Conservation (phyloP, 345 rosid genomes). For the Rhodamnia argentea region DNA sequence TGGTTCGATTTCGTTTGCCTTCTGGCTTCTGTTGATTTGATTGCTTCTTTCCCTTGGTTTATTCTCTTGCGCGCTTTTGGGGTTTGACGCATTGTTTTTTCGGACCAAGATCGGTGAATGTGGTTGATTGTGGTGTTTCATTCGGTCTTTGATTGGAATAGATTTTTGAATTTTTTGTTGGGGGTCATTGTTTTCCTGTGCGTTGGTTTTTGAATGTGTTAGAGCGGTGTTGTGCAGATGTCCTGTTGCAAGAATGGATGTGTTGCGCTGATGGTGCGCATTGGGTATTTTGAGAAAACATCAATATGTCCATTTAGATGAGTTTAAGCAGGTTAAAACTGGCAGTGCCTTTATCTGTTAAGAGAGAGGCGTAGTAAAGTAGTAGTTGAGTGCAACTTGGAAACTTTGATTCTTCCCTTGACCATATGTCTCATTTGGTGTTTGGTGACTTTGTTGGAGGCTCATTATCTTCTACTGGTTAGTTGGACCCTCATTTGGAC, state of each 20-base stretch:
- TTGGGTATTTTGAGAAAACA: not conserved
- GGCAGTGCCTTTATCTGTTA: not conserved
- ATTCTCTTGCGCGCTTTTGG: not conserved
- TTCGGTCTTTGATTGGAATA: not conserved
- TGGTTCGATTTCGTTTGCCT: slow-evolving; percentile 27
- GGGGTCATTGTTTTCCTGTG: not conserved
- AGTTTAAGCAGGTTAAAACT: not conserved
- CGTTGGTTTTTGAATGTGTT: not conserved
- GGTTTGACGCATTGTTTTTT: not conserved
- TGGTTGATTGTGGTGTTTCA: not conserved
- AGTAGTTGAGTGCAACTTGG: not conserved
- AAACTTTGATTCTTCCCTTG: not conserved
- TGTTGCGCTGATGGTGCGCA: not conserved
- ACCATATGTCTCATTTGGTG: not conserved
- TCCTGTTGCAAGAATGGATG: not conserved
- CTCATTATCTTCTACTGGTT: not conserved
- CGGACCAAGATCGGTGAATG: not conserved
- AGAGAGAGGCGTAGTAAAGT: not conserved
- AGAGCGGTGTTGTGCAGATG: not conserved
- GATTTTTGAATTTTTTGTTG: not conserved
- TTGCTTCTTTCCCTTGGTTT: not conserved
- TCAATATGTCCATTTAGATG: not conserved
- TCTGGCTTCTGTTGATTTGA: not conserved
- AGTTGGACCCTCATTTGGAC: not conserved
- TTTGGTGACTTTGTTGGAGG: not conserved